phyloP scores from a whole-genome alignment of 352 stramenopile species.

The Phytophthora parvispora region DNA sequence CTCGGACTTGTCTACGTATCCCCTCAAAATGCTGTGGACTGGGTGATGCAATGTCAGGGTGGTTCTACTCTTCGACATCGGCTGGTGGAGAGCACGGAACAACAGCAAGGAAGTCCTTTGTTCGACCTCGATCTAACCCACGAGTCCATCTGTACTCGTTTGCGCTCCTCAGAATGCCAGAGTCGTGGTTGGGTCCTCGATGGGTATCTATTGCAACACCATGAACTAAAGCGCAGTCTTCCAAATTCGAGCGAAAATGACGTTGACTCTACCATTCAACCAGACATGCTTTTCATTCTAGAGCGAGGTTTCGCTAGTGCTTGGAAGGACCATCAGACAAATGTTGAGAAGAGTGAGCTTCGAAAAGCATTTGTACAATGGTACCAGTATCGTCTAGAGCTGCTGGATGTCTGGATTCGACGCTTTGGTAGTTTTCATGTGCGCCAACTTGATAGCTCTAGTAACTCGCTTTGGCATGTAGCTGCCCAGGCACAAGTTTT shows the following conservation, averaged over 20 bases:
- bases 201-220: constrained; percentile 46
- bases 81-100: constrained; percentile 11
- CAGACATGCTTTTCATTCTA: constrained; percentile 62
- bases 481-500: constrained; percentile 28
- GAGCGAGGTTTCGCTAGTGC: constrained; percentile 41
- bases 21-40: constrained; percentile 53
- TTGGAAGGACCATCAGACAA: constrained; percentile 30
- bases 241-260: not conserved
- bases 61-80: constrained; percentile 35
- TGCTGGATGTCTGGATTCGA: constrained; percentile 54
- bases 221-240: constrained; percentile 47
- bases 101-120: constrained; percentile 13
- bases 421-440: constrained; percentile 63
- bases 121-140: constrained; percentile 33
- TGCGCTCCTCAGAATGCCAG: constrained; percentile 72
- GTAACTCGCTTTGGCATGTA: constrained; percentile 59
- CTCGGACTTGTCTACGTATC: constrained; percentile 64
- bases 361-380: constrained; percentile 40
- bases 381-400: constrained; percentile 56
- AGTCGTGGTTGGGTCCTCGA: constrained; percentile 72
- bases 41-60: constrained; percentile 68
- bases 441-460: constrained; percentile 46
- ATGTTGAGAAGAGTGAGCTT: constrained; percentile 19
- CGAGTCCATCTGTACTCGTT: constrained; percentile 49
- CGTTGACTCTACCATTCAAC: constrained; percentile 34